These are phyloP conservation scores for Lecanosticta acicola DNA, from an alignment of 2,329 filamentous ascomycete genomes.

Conservation along the genomic window DNA sequence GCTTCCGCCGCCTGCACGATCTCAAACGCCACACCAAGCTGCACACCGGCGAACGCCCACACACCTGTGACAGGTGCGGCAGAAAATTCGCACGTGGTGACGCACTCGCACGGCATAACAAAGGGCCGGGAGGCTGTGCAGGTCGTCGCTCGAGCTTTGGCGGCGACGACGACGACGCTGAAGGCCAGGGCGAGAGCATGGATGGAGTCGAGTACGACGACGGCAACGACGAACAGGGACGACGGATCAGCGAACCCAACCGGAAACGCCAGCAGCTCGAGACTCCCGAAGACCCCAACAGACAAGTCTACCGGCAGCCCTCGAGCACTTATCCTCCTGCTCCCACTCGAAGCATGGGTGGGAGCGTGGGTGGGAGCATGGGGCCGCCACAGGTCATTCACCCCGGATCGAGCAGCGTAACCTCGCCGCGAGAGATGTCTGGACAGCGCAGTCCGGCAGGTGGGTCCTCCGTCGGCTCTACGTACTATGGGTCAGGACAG, in stretches of 20 bases:
- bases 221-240: constrained; percentile 49
- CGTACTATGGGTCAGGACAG: constrained; percentile 38
- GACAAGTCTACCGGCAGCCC: constrained; percentile 58
- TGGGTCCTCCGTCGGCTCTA: constrained; percentile 17
- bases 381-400: constrained; percentile 33
- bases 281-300: constrained; percentile 48
- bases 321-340: constrained; percentile 69
- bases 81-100: constrained; percentile 93
- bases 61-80: constrained; percentile 91
- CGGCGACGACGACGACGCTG: constrained; percentile 63
- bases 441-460: constrained; percentile 25
- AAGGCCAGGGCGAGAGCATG: constrained; percentile 52
- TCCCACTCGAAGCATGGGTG: constrained; percentile 16
- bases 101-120: constrained; percentile 88
- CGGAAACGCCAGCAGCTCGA: constrained; percentile 67
- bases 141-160: constrained; percentile 82
- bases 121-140: constrained; percentile 91
- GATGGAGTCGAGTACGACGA: constrained; percentile 57
- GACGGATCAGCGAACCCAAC: constrained; percentile 65
- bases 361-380: too few species aligned
- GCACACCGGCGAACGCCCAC: constrained; percentile 91
- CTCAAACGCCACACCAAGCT: constrained; percentile 94
- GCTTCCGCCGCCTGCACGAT: constrained; percentile 89
- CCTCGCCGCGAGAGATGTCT: constrained; percentile 36
- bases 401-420: constrained; percentile 27